Conservation (phyloP, 1,284 basidiomycete genomes). For the Rhodotorula sp. region DNA sequence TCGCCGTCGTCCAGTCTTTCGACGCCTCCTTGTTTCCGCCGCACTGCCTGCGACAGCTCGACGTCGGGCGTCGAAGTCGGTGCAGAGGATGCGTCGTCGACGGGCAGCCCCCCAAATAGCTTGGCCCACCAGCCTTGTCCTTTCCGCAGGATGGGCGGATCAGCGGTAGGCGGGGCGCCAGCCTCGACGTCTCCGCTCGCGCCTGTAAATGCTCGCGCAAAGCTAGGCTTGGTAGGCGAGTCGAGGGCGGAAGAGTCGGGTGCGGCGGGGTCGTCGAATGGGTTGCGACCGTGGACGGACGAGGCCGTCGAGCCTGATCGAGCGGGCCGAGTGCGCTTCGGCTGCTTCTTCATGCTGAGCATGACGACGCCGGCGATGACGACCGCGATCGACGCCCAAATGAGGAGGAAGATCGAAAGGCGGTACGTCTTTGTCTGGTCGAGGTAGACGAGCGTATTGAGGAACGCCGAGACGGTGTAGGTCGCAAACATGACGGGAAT, state of each 20-base stretch:
- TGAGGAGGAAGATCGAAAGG: constrained; percentile 73
- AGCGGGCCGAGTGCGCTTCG: neutral
- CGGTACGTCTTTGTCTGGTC: constrained; percentile 53
- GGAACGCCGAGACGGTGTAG: constrained; percentile 53
- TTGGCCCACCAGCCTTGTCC: constrained; percentile 29
- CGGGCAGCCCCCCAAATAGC: constrained; percentile 30
- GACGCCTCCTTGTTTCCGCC: constrained; percentile 21
- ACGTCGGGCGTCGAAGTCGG: neutral
- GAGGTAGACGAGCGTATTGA: constrained; percentile 60
- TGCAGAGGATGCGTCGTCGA: neutral
- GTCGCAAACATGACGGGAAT: constrained; percentile 54
- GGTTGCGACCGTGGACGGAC: constrained; percentile 9
- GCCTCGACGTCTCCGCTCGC: neutral
- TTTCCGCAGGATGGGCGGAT: constrained; percentile 1
- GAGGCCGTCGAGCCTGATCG: constrained; percentile 14
- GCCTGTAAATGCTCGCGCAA: neutral
- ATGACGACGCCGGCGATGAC: constrained; percentile 83
- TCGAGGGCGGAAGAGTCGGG: neutral
- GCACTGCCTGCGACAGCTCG: constrained; percentile 9
- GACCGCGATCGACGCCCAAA: constrained; percentile 76
- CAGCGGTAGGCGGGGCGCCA: neutral
- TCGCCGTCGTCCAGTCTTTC: constrained; percentile 25
- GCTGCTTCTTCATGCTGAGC: constrained; percentile 48
- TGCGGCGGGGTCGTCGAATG: constrained; percentile 14
- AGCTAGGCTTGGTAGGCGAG: constrained; percentile 6